phyloP scores from a whole-genome alignment of 169 alveolate genomes.

The Toxoplasma gondii region DNA sequence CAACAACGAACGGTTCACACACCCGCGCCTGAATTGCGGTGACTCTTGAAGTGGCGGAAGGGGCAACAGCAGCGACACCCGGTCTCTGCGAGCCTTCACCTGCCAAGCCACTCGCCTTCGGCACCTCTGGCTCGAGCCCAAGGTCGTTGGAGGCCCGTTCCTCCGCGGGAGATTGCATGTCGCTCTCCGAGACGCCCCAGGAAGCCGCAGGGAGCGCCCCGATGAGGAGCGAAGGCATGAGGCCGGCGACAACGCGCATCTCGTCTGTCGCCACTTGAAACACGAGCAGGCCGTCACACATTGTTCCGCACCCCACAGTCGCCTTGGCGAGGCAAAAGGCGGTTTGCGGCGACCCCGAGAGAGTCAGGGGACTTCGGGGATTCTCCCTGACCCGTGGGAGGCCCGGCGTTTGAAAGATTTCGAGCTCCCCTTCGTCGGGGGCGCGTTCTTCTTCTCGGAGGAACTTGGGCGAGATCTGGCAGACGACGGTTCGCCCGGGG shows the following conservation, averaged over 20 bases:
- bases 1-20: constrained; percentile 10
- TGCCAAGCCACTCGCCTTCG: background rate
- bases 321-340: background rate
- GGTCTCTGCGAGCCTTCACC: background rate
- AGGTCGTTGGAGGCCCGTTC: background rate
- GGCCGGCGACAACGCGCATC: constrained; percentile 49
- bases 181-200: background rate
- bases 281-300: constrained; percentile 44
- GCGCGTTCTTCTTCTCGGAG: constrained; percentile 11
- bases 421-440: background rate
- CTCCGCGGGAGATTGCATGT: background rate
- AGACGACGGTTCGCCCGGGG: background rate
- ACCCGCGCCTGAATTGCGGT: background rate
- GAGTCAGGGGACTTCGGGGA: background rate
- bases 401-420: background rate
- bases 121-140: background rate
- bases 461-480: background rate
- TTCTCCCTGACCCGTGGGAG: background rate
- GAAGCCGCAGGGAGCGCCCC: background rate
- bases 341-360: background rate
- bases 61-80: background rate
- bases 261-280: constrained; percentile 56
- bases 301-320: constrained; percentile 30
- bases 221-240: constrained; percentile 26
- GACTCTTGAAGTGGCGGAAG: background rate